phyloP scores from a whole-genome alignment of 2,329 filamentous ascomycete species.

The Lachnellula occidentalis region DNA sequence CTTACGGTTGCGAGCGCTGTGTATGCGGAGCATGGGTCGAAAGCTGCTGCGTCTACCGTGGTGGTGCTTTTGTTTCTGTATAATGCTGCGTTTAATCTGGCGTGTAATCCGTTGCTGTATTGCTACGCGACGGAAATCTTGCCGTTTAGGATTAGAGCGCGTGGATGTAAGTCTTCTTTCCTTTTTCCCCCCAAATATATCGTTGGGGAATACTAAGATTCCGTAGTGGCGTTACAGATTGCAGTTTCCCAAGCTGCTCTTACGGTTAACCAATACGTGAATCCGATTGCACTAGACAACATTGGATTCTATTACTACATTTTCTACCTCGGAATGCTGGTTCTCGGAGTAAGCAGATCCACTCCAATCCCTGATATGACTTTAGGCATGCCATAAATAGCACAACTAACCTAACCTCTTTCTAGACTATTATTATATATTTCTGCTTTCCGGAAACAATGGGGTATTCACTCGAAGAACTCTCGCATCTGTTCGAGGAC shows the following conservation, averaged over 20 bases:
- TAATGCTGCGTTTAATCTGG: conserved; percentile 37
- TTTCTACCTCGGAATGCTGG: conserved; percentile 8
- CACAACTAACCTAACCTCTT: no score
- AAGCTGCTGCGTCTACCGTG: conserved; percentile 13
- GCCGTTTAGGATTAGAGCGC: conserved; percentile 21
- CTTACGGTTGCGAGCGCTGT: conserved; percentile 18
- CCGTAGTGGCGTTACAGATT: neutral
- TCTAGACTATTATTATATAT: conserved; percentile 9
- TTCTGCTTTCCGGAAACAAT: conserved; percentile 34
- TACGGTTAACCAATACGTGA: conserved; percentile 30
- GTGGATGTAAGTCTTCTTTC: conserved; percentile 13
- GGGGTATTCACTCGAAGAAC: conserved; percentile 36
- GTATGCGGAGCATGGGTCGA: conserved; percentile 2
- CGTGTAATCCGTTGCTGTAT: conserved; percentile 18
- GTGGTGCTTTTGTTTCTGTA: conserved; percentile 45
- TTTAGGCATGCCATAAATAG: no score
- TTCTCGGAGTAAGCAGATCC: neutral
- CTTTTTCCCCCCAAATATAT: neutral
- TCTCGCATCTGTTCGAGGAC: conserved; percentile 26
- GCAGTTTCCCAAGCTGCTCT: conserved; percentile 11
- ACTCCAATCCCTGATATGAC: no score
- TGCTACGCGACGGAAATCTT: conserved; percentile 20
- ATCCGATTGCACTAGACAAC: conserved; percentile 31
- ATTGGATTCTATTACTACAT: conserved; percentile 31
- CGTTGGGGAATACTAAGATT: neutral